Evolutionary conservation across 768 basidiomycete genomes (phyloP).

Genomic region (Gyrodon lividus): DNA sequence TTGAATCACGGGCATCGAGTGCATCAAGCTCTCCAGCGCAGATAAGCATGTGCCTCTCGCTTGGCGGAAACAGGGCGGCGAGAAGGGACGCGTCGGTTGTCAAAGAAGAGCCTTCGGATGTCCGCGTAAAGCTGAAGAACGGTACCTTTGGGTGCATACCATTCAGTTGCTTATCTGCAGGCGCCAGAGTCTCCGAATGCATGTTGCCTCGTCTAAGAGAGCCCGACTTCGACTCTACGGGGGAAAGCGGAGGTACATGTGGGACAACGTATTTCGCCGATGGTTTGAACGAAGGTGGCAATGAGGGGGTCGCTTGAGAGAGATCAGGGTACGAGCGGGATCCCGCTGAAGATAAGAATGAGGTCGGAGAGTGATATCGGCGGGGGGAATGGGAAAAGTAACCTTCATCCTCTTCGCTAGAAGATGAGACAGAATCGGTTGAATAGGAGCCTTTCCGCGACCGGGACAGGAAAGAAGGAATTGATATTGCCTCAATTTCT

Average conservation of each 20-base stretch:
- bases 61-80: conserved; percentile 67
- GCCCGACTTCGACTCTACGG: conserved; percentile 17
- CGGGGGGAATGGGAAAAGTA: conserved; percentile 61
- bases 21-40: conserved; percentile 69
- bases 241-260: conserved; percentile 33
- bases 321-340: conserved; percentile 48
- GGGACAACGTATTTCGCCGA: conserved; percentile 38
- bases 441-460: conserved; percentile 21
- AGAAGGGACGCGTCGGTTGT: conserved; percentile 70
- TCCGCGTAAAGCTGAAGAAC: conserved; percentile 80
- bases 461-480: conserved; percentile 24
- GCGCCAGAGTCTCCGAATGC: conserved; percentile 4
- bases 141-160: conserved; percentile 39
- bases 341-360: conserved; percentile 32
- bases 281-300: conserved; percentile 35
- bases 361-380: conserved; percentile 34
- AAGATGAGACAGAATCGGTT: conserved; percentile 27
- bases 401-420: conserved; percentile 44
- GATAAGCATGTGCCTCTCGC: conserved; percentile 71
- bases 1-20: conserved; percentile 40
- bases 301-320: conserved; percentile 27
- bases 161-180: conserved; percentile 15
- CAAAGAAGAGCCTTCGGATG: conserved; percentile 72
- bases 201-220: conserved; percentile 8
- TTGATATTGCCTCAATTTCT: conserved; percentile 11